Percentiles rank a stretch among this genome's conserved stretches.
Conservation (phyloP, 2,329 filamentous ascomycete species). For the Aspergillus luchuensis region DNA sequence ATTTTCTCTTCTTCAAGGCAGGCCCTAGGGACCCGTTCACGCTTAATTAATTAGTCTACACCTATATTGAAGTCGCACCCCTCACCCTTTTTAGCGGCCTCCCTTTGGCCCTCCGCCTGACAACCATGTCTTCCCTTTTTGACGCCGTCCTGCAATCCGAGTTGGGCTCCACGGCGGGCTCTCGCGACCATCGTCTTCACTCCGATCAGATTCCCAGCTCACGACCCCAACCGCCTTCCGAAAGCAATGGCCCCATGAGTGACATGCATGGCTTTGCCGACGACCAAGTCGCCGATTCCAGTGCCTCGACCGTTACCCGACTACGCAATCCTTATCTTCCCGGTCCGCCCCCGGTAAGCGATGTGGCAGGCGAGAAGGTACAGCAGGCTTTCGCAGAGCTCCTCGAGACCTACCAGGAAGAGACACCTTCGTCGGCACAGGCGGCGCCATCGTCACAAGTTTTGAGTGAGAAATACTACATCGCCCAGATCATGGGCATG, state of each 20-base stretch:
- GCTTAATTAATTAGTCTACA: neutral
- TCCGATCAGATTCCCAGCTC: conserved; percentile 55
- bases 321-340: conserved; percentile 53
- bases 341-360: conserved; percentile 61
- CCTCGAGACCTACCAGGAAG: conserved; percentile 62
- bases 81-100: conserved; percentile 22
- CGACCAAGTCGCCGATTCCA: conserved; percentile 61
- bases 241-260: conserved; percentile 55
- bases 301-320: conserved; percentile 51
- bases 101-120: conserved; percentile 25
- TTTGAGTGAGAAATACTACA: conserved; percentile 65
- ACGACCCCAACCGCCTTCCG: conserved; percentile 54
- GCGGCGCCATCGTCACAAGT: conserved; percentile 57
- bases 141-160: conserved; percentile 47
- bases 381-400: conserved; percentile 64
- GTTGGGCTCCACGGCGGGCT: conserved; percentile 37
- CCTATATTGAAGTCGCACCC: neutral
- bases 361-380: conserved; percentile 64
- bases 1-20: neutral
- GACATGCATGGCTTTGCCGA: conserved; percentile 63
- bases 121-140: conserved; percentile 44
- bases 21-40: neutral
- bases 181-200: conserved; percentile 27
- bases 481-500: conserved; percentile 67
- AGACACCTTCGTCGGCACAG: conserved; percentile 56